Conservation (phyloP, 345 rosid genomes). For the Acer campestre region DNA sequence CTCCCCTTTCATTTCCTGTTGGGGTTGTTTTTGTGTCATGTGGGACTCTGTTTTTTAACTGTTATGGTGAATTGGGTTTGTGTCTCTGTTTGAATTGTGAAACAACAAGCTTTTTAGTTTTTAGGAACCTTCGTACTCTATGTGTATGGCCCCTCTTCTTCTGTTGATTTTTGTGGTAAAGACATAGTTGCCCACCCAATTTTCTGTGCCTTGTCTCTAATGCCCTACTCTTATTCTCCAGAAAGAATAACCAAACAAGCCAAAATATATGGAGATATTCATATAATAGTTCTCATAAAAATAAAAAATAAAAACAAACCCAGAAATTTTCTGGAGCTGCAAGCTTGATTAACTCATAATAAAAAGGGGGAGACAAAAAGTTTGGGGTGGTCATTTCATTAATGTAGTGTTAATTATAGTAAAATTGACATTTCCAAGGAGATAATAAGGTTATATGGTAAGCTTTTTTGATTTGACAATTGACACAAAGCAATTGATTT, state of each 20-base stretch:
- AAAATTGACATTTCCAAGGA: slow-evolving; percentile 3
- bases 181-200: no score
- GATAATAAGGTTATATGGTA: background rate
- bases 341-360: background rate
- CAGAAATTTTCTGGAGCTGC: background rate
- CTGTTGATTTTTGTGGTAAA: background rate
- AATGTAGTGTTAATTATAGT: background rate
- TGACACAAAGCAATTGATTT: background rate
- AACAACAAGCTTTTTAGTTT: background rate
- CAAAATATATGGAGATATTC: background rate
- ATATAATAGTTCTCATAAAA: no score
- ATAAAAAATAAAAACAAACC: no score
- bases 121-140: background rate
- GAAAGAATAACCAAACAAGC: background rate
- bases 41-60: background rate
- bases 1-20: background rate
- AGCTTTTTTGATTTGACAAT: slow-evolving; percentile 9
- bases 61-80: background rate
- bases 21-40: no score
- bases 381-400: background rate
- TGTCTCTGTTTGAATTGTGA: background rate
- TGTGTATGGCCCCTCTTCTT: background rate
- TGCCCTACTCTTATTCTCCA: background rate
- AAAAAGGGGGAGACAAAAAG: background rate
- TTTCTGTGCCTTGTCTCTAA: background rate